Conservation (phyloP, 2,329 filamentous ascomycete species). For the Nothophoma quercina region DNA sequence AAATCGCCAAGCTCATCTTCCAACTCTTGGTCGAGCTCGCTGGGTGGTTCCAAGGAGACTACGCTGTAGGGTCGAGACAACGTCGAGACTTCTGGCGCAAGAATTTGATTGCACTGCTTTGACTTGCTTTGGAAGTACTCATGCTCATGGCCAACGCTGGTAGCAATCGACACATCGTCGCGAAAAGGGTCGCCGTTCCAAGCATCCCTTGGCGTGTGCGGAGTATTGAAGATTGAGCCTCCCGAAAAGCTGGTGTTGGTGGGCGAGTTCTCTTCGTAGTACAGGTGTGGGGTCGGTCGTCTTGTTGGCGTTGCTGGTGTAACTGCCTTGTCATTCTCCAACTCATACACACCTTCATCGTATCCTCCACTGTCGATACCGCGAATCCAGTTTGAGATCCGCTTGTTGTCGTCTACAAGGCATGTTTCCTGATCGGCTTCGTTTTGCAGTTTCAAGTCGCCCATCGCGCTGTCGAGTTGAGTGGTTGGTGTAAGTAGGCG, state of each 20-base stretch:
- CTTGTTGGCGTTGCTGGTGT: background rate
- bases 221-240: background rate
- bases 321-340: background rate
- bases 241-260: constrained; percentile 4
- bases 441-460: background rate
- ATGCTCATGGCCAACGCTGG: too few relatives aligned
- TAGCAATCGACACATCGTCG: too few relatives aligned
- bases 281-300: background rate
- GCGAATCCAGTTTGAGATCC: constrained; percentile 4
- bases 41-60: too few relatives aligned
- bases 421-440: background rate
- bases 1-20: too few relatives aligned
- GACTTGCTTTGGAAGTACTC: too few relatives aligned
- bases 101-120: too few relatives aligned
- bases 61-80: too few relatives aligned
- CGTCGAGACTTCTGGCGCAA: too few relatives aligned
- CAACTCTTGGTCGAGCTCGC: background rate
- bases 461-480: background rate
- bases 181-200: background rate
- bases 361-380: background rate
- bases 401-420: background rate
- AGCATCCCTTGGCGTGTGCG: background rate
- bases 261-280: background rate
- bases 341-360: background rate
- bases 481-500: background rate